Base-by-base conservation (phyloP, 2,329 filamentous ascomycete genomes). In the Talaromyces sp. region DNA sequence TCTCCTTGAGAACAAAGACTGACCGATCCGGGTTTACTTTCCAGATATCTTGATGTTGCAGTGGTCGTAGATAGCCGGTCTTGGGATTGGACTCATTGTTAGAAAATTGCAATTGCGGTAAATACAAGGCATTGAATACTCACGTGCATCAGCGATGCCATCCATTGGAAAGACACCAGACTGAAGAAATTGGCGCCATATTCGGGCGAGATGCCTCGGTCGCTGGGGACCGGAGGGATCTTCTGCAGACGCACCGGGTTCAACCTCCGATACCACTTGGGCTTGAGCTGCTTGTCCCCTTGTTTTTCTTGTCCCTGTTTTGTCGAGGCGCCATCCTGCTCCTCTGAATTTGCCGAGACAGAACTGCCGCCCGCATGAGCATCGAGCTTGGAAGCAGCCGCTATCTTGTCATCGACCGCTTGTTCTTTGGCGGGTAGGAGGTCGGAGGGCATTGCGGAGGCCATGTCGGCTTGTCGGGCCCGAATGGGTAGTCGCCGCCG, bases 31-130 rank as follows among this genome's bases (percentile, higher is more conserved):
- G 93, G 64, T 97, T 97, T 66, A 98, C 89, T 0, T 82, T 78
- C 89, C 92, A 98, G 60, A 99, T 86, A 72, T 99, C 95, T 66
- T 89, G 90, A 59, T 87, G 78, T 69, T 96, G 89, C 2, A 99
- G 82, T 2, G 87, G 86, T 14, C 95, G 87, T 70, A 91, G 87
- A 75, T 97, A 98, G 38, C 95, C 95, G 43, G 86, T 84, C 87
- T 91, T 66, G 26, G 3, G 24, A 43, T 43, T 43, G 41, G 14
- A n/a, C 24, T 21, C 4, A 24, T 26, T 27, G 58, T 69, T 3
- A 46, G 38, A 31, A 8, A 41, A n/a, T n/a, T 26, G 43, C 11
- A 35, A 54, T 8, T 7, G 14, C 21, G 52, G 19, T 24, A 32
- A 11, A 31, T n/a, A 49, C n/a, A 57, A 21, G n/a, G 14, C 3